Evolutionary conservation across 2,329 filamentous ascomycete genomes (phyloP), one percentile per base, ranked within the genome.

Genomic region (Colletotrichum acutatum): DNA sequence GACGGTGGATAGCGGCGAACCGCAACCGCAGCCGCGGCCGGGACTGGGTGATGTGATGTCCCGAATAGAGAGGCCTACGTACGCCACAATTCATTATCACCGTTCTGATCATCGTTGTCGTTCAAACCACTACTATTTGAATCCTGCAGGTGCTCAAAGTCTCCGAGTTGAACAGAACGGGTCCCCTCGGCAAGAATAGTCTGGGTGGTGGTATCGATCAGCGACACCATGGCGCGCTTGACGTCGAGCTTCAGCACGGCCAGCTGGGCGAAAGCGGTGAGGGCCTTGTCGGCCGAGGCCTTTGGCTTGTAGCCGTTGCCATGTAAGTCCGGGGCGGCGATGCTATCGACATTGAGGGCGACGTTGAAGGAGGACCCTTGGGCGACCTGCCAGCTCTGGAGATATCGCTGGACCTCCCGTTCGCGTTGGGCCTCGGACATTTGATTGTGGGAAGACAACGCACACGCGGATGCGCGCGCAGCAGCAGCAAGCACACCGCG

Each of bases 131-230:
- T 26, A 37, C 54, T 60, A 24, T 49, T 34, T 8, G 32, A 37
- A 37, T 67, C 52, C n/a, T 46, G 52, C 11, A 65, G 24, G 2
- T 16, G 12, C 11, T 81, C 81, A 3, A 79, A 76, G 26, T 81
- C 72, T 4, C 75, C 80, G 7, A 87, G 78, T 5, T 84, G 83
- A 4, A 87, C 75, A 1, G 83, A 85, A 58, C 82, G 82, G 1
- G 87, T 89, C 9, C 85, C 84, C 75, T 89, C 87, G 49, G 86
- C 86, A 54, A 90, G 82, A 61, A 89, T 84, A 68, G 86, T 88
- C 78, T 89, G 86, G 12, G 80, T 82, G 3, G 81, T 78, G 5
- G 79, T 78, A 72, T 86, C 85, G 64, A 88, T 84, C 22, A 89
- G 78, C 62, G 86, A 86, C 26, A 89, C 83, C 79, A 89, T 84